Percentiles rank a stretch among this genome's conserved stretches.
Conservation (phyloP, 2,329 filamentous ascomycete species). For the Pestalotiopsis sp. region DNA sequence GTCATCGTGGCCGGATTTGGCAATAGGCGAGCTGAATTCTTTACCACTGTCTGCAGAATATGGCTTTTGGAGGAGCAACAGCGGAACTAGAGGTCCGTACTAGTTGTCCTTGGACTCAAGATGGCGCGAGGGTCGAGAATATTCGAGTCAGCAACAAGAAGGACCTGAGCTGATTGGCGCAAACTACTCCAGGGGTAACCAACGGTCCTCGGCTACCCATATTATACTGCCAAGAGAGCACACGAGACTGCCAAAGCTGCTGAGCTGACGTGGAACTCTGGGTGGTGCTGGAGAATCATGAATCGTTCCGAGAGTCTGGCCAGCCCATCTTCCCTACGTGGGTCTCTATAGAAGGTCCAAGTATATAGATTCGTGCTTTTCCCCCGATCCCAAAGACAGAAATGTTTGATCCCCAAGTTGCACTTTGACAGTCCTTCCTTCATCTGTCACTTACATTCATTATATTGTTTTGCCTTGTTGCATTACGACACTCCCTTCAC, state of each 20-base stretch:
- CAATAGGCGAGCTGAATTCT: not conserved
- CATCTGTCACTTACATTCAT: constrained; percentile 3
- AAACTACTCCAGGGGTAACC: not conserved
- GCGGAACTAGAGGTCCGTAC: not conserved
- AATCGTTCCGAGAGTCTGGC: not conserved
- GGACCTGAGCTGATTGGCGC: not conserved
- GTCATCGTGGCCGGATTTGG: not conserved
- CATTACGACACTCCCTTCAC: not conserved
- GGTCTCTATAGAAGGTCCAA: not conserved
- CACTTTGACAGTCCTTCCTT: constrained; percentile 5
- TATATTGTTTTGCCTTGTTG: not conserved
- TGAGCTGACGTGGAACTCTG: not conserved
- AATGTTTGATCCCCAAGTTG: not conserved
- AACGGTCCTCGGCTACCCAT: not conserved
- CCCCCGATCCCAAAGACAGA: not conserved
- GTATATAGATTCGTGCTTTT: not conserved
- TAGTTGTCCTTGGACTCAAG: not conserved
- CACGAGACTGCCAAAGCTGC: not conserved
- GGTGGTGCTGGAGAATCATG: not conserved
- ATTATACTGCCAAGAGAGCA: not conserved
- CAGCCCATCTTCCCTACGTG: not conserved
- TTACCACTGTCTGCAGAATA: not conserved
- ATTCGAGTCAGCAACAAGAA: not conserved
- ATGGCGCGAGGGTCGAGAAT: not conserved
- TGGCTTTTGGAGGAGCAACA: not conserved